Conservation (phyloP, 306 rosid species). For the Fragaria vesca region DNA sequence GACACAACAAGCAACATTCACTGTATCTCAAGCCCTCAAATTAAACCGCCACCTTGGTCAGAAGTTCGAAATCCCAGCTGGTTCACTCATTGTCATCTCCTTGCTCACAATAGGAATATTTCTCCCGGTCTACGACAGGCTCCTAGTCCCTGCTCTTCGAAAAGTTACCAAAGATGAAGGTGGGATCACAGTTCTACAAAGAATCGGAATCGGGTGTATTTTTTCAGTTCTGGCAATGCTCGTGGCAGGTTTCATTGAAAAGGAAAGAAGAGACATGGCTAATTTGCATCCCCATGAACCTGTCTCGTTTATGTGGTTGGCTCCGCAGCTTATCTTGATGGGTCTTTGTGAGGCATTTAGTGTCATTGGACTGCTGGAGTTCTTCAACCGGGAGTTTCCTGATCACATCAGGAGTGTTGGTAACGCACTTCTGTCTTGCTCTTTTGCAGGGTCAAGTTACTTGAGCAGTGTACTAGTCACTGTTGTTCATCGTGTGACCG, state of each 20-base stretch:
- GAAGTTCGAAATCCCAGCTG: conserved; percentile 61
- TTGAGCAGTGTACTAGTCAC: conserved; percentile 42
- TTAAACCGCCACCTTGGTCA: conserved; percentile 59
- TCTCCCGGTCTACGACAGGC: conserved; percentile 54
- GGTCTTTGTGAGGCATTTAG: conserved; percentile 67
- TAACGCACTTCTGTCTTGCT: conserved; percentile 53
- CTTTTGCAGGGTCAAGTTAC: conserved; percentile 57
- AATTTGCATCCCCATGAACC: conserved; percentile 37
- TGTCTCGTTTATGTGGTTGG: conserved; percentile 53
- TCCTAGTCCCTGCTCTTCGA: conserved; percentile 47
- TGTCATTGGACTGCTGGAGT: conserved; percentile 58
- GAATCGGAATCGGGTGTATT: conserved; percentile 57
- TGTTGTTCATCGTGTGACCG: conserved; percentile 40
- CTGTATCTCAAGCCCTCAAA: conserved; percentile 54
- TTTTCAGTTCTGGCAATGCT: conserved; percentile 55
- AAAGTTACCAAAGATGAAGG: conserved; percentile 47
- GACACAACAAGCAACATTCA: conserved; percentile 50
- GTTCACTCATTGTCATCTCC: conserved; percentile 51
- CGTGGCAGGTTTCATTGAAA: conserved; percentile 53
- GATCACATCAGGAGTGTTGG: conserved; percentile 69
- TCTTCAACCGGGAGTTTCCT: conserved; percentile 61
- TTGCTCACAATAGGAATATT: conserved; percentile 41
- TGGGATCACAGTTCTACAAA: conserved; percentile 50
- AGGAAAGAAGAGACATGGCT: conserved; percentile 40
- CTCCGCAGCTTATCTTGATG: conserved; percentile 53